Percentiles rank a stretch among this genome's conserved stretches.
Evolutionary conservation across 139 green algal species (phyloP).

Genomic region (Micromonas pusilla): DNA sequence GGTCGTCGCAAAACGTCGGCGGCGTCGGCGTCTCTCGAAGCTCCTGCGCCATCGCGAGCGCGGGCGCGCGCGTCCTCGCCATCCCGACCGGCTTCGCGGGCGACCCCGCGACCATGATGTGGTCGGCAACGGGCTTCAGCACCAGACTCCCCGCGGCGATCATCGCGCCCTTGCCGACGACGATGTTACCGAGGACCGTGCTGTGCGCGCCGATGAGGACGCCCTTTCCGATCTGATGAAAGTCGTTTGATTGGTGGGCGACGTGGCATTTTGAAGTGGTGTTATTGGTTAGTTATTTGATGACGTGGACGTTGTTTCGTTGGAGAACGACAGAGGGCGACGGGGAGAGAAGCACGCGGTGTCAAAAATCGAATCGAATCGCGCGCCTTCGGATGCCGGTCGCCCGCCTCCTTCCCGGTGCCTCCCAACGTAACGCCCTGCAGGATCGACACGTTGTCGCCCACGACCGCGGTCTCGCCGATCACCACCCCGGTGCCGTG

Average conservation of each 20-base stretch:
- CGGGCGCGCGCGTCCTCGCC: not conserved
- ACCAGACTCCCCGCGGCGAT: slow-evolving; percentile 54
- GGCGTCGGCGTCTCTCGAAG: not conserved
- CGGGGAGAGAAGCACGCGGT: too few relatives aligned
- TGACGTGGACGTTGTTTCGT: too few relatives aligned
- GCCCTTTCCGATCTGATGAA: slow-evolving; percentile 67
- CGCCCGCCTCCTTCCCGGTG: slow-evolving; percentile 88
- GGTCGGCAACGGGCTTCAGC: slow-evolving; percentile 68
- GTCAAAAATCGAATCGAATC: too few relatives aligned
- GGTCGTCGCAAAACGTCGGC: not conserved
- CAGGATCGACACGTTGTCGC: slow-evolving; percentile 79
- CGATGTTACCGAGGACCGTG: slow-evolving; percentile 90
- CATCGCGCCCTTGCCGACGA: slow-evolving; percentile 69
- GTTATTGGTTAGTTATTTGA: too few relatives aligned
- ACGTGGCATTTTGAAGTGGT: too few relatives aligned
- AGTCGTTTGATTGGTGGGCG: too few relatives aligned
- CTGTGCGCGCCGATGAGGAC: slow-evolving; percentile 77
- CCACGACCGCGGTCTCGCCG: slow-evolving; percentile 75
- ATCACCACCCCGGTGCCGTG: slow-evolving; percentile 75
- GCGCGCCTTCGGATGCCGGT: slow-evolving; percentile 97
- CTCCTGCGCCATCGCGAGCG: slow-evolving; percentile 8
- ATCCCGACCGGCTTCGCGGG: slow-evolving; percentile 19
- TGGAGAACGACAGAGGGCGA: too few relatives aligned
- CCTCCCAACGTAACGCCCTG: slow-evolving; percentile 85
- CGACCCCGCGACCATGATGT: slow-evolving; percentile 22